phyloP scores from a whole-genome alignment of 2,329 filamentous ascomycete species.

The Microascus cirrosus region DNA sequence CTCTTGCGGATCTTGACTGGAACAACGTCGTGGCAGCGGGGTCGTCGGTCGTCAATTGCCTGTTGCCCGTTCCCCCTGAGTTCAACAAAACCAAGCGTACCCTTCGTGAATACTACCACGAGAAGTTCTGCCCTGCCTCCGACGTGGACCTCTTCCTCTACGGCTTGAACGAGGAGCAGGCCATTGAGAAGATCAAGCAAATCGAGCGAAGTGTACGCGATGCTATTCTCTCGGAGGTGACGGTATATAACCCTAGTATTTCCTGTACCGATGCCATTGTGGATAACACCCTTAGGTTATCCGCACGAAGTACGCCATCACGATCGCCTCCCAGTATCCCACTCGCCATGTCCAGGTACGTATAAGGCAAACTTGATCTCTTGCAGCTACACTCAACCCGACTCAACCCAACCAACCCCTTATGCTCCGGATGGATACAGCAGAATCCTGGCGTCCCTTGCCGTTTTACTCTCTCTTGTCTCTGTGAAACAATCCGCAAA shows the following conservation, averaged over 20 bases:
- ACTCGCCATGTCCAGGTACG: conserved; percentile 62
- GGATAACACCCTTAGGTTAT: conserved; percentile 29
- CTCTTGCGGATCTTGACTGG: conserved; percentile 68
- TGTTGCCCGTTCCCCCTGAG: conserved; percentile 57
- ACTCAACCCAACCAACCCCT: too few relatives aligned
- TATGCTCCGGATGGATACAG: too few relatives aligned
- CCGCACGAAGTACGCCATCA: conserved; percentile 78
- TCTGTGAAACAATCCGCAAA: background rate
- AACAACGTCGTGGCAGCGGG: conserved; percentile 72
- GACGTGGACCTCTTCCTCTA: conserved; percentile 85
- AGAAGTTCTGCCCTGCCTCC: conserved; percentile 69
- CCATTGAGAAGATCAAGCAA: conserved; percentile 71
- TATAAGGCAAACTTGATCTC: background rate
- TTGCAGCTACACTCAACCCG: too few relatives aligned
- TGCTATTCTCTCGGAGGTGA: conserved; percentile 71
- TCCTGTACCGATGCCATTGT: too few relatives aligned
- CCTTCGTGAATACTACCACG: conserved; percentile 66
- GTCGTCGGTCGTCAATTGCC: conserved; percentile 67
- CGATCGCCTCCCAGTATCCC: conserved; percentile 75
- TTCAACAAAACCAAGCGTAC: conserved; percentile 51
- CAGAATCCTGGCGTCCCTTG: too few relatives aligned
- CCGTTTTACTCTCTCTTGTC: background rate
- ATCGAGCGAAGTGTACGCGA: conserved; percentile 69
- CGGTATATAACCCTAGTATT: conserved; percentile 23
- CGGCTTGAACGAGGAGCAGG: conserved; percentile 64